Evolutionary conservation across 1,284 basidiomycete species (phyloP).

Genomic region (Schizophyllum commune): DNA sequence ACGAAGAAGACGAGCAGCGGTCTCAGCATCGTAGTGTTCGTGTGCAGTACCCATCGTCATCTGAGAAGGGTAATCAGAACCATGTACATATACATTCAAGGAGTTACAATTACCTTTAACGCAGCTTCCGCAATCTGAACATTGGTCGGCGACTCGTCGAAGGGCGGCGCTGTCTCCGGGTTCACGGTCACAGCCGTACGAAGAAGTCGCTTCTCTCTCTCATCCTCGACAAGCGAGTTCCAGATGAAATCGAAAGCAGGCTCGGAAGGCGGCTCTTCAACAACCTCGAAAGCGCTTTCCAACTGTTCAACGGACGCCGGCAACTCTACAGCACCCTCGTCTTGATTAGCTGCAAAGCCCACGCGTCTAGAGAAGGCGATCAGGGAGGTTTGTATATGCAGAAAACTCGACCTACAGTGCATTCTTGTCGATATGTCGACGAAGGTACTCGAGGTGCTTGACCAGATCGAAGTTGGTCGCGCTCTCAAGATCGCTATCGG

Average conservation of each 20-base stretch:
- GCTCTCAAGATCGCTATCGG: conserved; percentile 64
- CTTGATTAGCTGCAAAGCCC: conserved; percentile 38
- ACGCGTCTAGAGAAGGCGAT: conserved; percentile 36
- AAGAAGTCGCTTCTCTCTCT: conserved; percentile 62
- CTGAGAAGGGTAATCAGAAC: no score
- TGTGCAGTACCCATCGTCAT: conserved; percentile 70
- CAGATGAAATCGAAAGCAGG: conserved; percentile 69
- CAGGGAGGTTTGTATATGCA: conserved; percentile 8
- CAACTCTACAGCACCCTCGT: conserved; percentile 32
- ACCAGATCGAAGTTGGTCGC: conserved; percentile 70
- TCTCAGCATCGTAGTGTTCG: conserved; percentile 54
- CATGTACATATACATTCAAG: no score
- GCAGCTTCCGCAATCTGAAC: conserved; percentile 55
- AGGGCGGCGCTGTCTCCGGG: conserved; percentile 17
- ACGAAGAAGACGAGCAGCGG: conserved; percentile 49
- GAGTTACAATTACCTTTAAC: no score
- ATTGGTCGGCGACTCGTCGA: conserved; percentile 26
- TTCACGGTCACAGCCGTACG: conserved; percentile 48
- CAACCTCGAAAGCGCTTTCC: conserved; percentile 37
- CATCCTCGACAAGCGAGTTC: conserved; percentile 62
- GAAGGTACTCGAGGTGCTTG: conserved; percentile 72
- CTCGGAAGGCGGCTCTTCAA: conserved; percentile 31
- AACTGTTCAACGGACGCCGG: conserved; percentile 43
- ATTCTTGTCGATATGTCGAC: conserved; percentile 77
- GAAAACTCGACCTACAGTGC: conserved; percentile 55